Evolutionary conservation across 2,329 filamentous ascomycete genomes (phyloP).

Genomic region (Phialophora macrospora): DNA sequence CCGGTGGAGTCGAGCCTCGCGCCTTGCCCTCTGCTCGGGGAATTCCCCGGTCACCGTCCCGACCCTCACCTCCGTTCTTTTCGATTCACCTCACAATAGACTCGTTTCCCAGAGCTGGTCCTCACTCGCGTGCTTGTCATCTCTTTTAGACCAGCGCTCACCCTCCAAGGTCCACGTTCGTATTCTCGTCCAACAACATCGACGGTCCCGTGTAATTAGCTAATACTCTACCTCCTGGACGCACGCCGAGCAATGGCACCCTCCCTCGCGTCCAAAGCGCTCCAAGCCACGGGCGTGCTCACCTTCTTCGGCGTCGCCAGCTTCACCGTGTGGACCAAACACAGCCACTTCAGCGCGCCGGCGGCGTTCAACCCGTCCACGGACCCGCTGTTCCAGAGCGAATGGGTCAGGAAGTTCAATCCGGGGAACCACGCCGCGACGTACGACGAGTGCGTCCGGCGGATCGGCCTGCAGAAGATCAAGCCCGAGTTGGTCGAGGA

Average conservation of each 20-base stretch:
- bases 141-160: too few relatives aligned
- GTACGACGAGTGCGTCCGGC: constrained; percentile 68
- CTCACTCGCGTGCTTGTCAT: too few relatives aligned
- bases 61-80: background rate
- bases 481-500: constrained; percentile 64
- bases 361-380: constrained; percentile 59
- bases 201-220: too few relatives aligned
- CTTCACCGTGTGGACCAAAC: constrained; percentile 59
- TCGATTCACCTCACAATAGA: background rate
- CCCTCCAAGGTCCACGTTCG: too few relatives aligned
- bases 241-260: constrained; percentile 5
- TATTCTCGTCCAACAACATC: too few relatives aligned
- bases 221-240: too few relatives aligned
- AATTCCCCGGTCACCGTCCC: constrained; percentile 4
- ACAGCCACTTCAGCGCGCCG: constrained; percentile 59
- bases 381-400: constrained; percentile 66
- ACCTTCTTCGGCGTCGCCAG: constrained; percentile 57
- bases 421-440: constrained; percentile 65
- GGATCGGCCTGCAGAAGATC: constrained; percentile 66
- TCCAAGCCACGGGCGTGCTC: constrained; percentile 53
- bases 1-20: background rate
- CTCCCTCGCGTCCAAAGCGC: constrained; percentile 35
- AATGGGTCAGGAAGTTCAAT: constrained; percentile 64
- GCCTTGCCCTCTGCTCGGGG: background rate
- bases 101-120: too few relatives aligned